Evolutionary conservation across 176 grass and related monocot species (phyloP), one percentile per base, ranked within the genome.

Genomic region (Carex littledalei): DNA sequence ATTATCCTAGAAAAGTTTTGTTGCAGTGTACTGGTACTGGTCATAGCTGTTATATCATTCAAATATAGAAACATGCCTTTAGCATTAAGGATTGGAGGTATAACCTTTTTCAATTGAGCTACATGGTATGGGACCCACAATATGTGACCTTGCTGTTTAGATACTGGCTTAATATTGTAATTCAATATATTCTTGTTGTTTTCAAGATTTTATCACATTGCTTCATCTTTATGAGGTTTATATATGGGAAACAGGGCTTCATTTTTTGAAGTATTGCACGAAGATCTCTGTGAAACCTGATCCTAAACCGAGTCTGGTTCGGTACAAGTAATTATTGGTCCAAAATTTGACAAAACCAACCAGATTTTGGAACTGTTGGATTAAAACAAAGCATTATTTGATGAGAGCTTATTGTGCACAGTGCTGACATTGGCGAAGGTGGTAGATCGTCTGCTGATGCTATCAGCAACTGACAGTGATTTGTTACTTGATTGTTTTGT

Each of bases 401-500:
- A 53, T 78, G 3, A 21, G 74, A 78, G 74, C 6, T 78, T 15
- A 13, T 31, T 55, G 11, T 78, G n/a, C 3, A 68, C 83, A 97
- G 94, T 92, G 43, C 39, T 97, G 12, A 86, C 92, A 0, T 65
- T 97, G 68, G 86, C 80, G 49, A 87, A 88, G 57, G 85, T 91
- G 52, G 88, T 92, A 34, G 89, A 91, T 53, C 88, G 78, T 12
- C 69, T 94, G 35, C 21, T 94, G 83, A 67, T 62, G 73, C 62
- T 82, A 60, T 88, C 81, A 41, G 84, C 78, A 53, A 77, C 55
- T 85, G 81, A 67, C 43, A 89, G 49, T 63, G 87, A 94, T 81
- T n/a, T 89, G 15, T 63, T 91, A 63, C 50, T 83, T 34, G 92
- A 94, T 67, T 97, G 94, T 83, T 88, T 91, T 72, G 71, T 81